Evolutionary conservation across 495 filamentous ascomycete species (phyloP), one percentile per base, ranked within the genome.

Genomic region (Aspergillus sclerotioniger): DNA sequence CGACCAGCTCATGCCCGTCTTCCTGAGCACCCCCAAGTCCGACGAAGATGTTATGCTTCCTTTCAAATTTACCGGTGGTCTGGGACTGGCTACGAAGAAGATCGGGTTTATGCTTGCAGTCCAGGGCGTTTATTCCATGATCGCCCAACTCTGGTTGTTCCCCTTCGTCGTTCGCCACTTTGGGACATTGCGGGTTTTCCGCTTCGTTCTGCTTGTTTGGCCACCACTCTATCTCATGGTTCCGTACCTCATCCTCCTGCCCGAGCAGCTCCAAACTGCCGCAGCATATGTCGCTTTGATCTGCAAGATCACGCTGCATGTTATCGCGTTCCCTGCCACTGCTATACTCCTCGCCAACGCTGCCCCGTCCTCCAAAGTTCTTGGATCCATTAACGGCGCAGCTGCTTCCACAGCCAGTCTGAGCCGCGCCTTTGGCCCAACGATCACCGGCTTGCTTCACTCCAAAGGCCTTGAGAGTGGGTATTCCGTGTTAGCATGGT

Each of bases 311-410:
- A 92, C 90, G 0, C 87, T 89, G 60, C 83, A 91, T 62, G 87
- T 89, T 39, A 82, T 96, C 69, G 84, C 91, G 0, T 97, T 94
- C 73, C 93, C 93, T 19, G 86, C 87, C 56, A 90, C 89, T 54
- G 86, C 86, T 9, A 92, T 97, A 46, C 82, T 98, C 45, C 80
- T 96, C 21, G 86, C 88, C 47, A 92, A 96, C 70, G 86, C 91
- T 41, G 86, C 91, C 6, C 90, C 92, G 3, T 89, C 86, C 0
- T 84, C 84, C 28, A 81, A 90, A 17, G 86, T 92, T 8, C 84
- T 97, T 12, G 94, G 94, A 0, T 86, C 88, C 6, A 89, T 98
- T 73, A 98, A 98, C 62, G 94, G 94, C 33, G 85, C 90, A n/a
- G 90, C 91, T 8, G 91, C 91, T 28, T 96, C 91, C 13, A 90